These are phyloP conservation scores for Polyporus tsugae DNA, from an alignment of 1,284 basidiomycete genomes.

Conservation along the genomic window DNA sequence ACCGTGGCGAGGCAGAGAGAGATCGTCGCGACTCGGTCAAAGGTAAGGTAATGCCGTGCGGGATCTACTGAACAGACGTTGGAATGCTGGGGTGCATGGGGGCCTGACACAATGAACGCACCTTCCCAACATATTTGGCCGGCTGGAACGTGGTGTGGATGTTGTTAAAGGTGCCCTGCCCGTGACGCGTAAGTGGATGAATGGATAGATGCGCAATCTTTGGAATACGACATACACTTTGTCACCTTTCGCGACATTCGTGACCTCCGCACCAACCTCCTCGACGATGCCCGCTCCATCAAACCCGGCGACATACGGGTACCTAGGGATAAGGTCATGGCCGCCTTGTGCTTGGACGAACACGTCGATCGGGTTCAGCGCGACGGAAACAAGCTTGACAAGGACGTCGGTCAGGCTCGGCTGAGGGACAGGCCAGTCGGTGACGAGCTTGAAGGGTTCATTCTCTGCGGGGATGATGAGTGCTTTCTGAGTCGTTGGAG, in stretches of 20 bases:
- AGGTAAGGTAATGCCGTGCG: constrained; percentile 39
- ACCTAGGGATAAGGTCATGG: not conserved
- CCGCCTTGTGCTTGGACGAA: not conserved
- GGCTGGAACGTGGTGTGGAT: constrained; percentile 37
- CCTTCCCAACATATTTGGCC: constrained; percentile 40
- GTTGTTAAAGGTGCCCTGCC: constrained; percentile 1
- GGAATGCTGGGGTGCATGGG: no score
- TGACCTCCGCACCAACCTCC: constrained; percentile 51
- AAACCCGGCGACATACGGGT: constrained; percentile 45
- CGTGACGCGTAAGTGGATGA: not conserved
- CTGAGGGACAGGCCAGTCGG: constrained; percentile 3
- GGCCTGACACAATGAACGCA: constrained; percentile 4
- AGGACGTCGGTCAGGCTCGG: not conserved
- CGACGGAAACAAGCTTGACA: not conserved
- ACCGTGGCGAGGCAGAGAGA: constrained; percentile 40
- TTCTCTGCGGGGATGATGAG: constrained; percentile 2
- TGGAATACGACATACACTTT: constrained; percentile 46
- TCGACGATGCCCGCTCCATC: constrained; percentile 57
- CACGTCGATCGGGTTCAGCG: not conserved
- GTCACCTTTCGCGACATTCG: constrained; percentile 48
- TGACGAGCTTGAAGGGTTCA: not conserved
- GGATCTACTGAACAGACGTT: constrained; percentile 33
- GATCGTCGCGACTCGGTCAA: constrained; percentile 42
- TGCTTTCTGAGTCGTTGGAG: constrained; percentile 2
- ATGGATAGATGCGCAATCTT: not conserved